Conservation (phyloP, 441 rosid genomes). For the Brassica hybrid region DNA sequence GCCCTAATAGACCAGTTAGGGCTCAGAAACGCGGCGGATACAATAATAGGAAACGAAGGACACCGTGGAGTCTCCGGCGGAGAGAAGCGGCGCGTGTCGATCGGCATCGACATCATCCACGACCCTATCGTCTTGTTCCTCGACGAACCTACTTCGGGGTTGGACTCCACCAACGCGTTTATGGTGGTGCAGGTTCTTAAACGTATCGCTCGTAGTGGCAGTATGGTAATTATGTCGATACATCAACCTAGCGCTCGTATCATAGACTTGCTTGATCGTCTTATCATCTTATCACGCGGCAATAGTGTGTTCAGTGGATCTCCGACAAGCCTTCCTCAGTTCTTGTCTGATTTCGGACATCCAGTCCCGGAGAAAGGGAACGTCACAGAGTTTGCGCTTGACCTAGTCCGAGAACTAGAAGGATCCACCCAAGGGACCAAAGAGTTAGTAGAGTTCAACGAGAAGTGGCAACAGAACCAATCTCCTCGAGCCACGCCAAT, state of each 20-base stretch:
- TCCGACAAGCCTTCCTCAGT: conserved; percentile 57
- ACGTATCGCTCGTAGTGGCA: conserved; percentile 73
- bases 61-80: conserved; percentile 92
- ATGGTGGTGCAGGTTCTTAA: conserved; percentile 84
- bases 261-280: conserved; percentile 72
- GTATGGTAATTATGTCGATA: conserved; percentile 86
- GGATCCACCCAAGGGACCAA: conserved; percentile 61
- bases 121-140: conserved; percentile 79
- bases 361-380: conserved; percentile 76
- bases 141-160: conserved; percentile 87
- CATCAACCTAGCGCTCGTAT: conserved; percentile 88
- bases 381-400: conserved; percentile 74
- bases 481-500: conserved; percentile 18
- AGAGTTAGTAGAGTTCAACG: conserved; percentile 61
- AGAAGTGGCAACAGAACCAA: conserved; percentile 31
- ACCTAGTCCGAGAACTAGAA: conserved; percentile 75
- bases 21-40: conserved; percentile 61
- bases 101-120: conserved; percentile 82
- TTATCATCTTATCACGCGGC: conserved; percentile 74
- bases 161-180: conserved; percentile 82
- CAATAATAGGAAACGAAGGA: conserved; percentile 80
- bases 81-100: conserved; percentile 75
- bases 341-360: conserved; percentile 70
- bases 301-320: conserved; percentile 64
- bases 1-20: conserved; percentile 79